Evolutionary conservation across 352 stramenopile species (phyloP), one percentile per base, ranked within the genome.

Genomic region (Phytophthora tentaculata): DNA sequence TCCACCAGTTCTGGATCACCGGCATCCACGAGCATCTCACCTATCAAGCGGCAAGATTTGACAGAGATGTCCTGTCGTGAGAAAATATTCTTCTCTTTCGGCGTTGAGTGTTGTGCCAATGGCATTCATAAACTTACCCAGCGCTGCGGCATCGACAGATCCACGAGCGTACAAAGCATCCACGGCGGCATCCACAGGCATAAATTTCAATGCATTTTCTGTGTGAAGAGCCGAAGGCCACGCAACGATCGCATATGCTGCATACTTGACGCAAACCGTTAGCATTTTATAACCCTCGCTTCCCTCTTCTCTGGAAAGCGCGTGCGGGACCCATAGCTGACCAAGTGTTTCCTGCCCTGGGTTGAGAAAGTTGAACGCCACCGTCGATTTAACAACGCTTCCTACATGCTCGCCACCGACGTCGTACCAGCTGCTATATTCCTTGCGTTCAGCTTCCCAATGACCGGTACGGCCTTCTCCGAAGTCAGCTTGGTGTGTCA

Each of bases 291-390:
- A n/a, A n/a, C n/a, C n/a, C n/a, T n/a, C n/a, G n/a, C n/a, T n/a
- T n/a, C n/a, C n/a, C n/a, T 32, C 28, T 32, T 32, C 28, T 9
- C 5, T 32, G 28, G 28, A 32, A 8, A 32, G 5, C 9, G 28
- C 28, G 32, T 39, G 10, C 32, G 5, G 32, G 9, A 2, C 32
- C 35, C 35, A 43, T n/a, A 43, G 1, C 3, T 43, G 35, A 5
- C 3, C 8, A 2, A 65, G 43, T 3, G 62, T 64, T 45, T 67
- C 56, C 10, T 51, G 24, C 7, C 45, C 45, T 17, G 67, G 71
- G 53, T 76, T 79, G 14, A 79, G 48, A 16, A 76, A 72, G n/a
- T 65, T 72, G 5, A 76, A 22, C 20, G 51, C 9, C 32, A 22
- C 20, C 3, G 17, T 39, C 10, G 19, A n/a, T 7, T 55, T 55